Conservation (phyloP, 441 rosid genomes). For the Macaranga tanarius region DNA sequence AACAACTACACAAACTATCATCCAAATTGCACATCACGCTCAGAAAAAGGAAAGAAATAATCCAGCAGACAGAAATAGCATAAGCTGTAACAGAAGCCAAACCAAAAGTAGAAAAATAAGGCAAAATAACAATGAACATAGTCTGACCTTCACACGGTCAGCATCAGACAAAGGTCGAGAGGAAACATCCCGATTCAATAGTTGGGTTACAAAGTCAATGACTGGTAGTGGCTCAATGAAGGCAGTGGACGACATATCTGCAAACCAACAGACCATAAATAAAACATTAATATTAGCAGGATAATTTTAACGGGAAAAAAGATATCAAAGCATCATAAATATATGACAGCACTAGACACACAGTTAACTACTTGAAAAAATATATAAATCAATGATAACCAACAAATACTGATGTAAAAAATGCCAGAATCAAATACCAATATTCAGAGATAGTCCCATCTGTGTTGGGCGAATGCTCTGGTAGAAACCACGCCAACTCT, state of each 20-base stretch:
- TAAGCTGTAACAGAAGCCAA: not conserved
- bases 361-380: not conserved
- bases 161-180: slow-evolving; percentile 81
- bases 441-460: slow-evolving; percentile 88
- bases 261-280: slow-evolving; percentile 9
- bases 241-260: slow-evolving; percentile 97
- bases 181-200: slow-evolving; percentile 65
- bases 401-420: not conserved
- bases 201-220: slow-evolving; percentile 62
- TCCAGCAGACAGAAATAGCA: not conserved
- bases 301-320: not conserved
- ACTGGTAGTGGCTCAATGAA: slow-evolving; percentile 88
- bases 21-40: not conserved
- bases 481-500: slow-evolving; percentile 98
- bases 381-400: not conserved
- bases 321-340: not conserved
- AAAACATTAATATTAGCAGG: not conserved
- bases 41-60: not conserved
- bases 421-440: slow-evolving; percentile 41
- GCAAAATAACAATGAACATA: not conserved
- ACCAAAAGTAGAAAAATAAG: not conserved
- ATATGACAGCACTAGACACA: not conserved
- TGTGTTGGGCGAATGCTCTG: slow-evolving; percentile 98
- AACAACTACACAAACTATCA: not conserved
- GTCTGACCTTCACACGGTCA: slow-evolving; percentile 82